phyloP scores from a whole-genome alignment of 2,329 filamentous ascomycete genomes.

The Fusarium burgessii region DNA sequence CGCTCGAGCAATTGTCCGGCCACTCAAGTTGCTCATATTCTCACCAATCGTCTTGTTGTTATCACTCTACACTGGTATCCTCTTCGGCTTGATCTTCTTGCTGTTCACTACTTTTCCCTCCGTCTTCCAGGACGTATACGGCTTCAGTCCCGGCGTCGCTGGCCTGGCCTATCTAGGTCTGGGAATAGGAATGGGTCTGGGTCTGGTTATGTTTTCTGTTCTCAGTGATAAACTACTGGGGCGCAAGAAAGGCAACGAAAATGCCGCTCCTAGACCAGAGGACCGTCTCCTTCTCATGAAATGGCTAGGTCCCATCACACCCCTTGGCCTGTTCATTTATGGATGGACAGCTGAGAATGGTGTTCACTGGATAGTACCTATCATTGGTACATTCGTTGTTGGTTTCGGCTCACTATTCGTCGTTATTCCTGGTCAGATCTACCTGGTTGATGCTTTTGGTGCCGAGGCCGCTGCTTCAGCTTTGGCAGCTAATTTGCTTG shows the following conservation, averaged over 20 bases:
- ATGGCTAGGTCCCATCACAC: slow-evolving; percentile 64
- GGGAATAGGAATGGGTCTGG: slow-evolving; percentile 51
- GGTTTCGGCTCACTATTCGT: slow-evolving; percentile 56
- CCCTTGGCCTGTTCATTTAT: slow-evolving; percentile 67
- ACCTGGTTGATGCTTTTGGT: slow-evolving; percentile 45
- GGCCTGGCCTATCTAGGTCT: slow-evolving; percentile 65
- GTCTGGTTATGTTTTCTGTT: slow-evolving; percentile 34
- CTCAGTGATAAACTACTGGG: slow-evolving; percentile 33
- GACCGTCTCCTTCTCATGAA: slow-evolving; percentile 67
- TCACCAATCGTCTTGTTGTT: slow-evolving; percentile 65
- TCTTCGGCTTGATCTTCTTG: slow-evolving; percentile 53
- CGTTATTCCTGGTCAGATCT: slow-evolving; percentile 48
- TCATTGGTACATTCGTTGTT: slow-evolving; percentile 66
- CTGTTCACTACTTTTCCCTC: slow-evolving; percentile 54
- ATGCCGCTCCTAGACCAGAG: slow-evolving; percentile 52
- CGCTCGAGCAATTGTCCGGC: slow-evolving; percentile 53
- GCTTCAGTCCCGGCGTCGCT: slow-evolving; percentile 43
- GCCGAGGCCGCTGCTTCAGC: slow-evolving; percentile 42
- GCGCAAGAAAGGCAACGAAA: background rate
- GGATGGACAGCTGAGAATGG: slow-evolving; percentile 67
- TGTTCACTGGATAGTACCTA: slow-evolving; percentile 69
- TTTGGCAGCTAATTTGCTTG: slow-evolving; percentile 39
- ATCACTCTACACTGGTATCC: slow-evolving; percentile 52
- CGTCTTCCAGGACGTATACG: slow-evolving; percentile 53
- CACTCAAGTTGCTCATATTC: slow-evolving; percentile 62